phyloP scores from a whole-genome alignment of 2,329 filamentous ascomycete species.

The Fusarium miscanthi region DNA sequence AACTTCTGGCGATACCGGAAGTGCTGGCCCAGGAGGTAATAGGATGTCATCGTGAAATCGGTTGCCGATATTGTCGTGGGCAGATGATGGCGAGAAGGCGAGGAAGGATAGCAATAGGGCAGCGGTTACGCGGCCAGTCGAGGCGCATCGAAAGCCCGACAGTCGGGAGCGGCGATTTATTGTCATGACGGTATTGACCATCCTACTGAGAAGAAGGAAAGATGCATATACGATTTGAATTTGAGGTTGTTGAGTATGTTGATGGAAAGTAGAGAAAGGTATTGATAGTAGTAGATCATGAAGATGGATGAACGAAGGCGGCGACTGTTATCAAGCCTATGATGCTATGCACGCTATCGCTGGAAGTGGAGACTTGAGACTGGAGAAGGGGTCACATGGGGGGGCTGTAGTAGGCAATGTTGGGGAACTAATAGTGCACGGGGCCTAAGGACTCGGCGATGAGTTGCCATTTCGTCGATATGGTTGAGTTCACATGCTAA shows the following conservation, averaged over 20 bases:
- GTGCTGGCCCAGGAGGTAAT: conserved; percentile 54
- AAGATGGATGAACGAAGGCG: conserved; percentile 25
- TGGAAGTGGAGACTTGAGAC: conserved; percentile 26
- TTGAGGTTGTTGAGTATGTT: conserved; percentile 3
- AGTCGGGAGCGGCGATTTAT: conserved; percentile 25
- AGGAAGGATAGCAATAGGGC: conserved; percentile 74
- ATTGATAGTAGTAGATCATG: conserved; percentile 6
- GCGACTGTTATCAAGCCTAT: conserved; percentile 41
- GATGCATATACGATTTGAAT: conserved; percentile 5
- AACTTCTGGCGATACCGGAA: conserved; percentile 56
- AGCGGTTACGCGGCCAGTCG: conserved; percentile 72
- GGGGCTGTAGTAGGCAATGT: conserved; percentile 14
- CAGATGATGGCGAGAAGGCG: conserved; percentile 62
- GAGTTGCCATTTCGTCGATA: conserved; percentile 4
- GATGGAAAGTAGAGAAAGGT: conserved; percentile 23
- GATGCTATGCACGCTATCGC: conserved; percentile 46
- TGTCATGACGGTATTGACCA: conserved; percentile 39
- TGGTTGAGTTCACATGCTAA: conserved; percentile 10
- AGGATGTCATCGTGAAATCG: conserved; percentile 57
- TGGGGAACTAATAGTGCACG: conserved; percentile 30
- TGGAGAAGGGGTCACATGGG: conserved; percentile 34
- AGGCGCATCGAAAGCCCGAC: conserved; percentile 56
- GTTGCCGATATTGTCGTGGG: conserved; percentile 49
- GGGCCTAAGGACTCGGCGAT: conserved; percentile 1
- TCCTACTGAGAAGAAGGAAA: background rate